Conservation (phyloP, 2,329 filamentous ascomycete genomes). For the Alternaria gansuensis region DNA sequence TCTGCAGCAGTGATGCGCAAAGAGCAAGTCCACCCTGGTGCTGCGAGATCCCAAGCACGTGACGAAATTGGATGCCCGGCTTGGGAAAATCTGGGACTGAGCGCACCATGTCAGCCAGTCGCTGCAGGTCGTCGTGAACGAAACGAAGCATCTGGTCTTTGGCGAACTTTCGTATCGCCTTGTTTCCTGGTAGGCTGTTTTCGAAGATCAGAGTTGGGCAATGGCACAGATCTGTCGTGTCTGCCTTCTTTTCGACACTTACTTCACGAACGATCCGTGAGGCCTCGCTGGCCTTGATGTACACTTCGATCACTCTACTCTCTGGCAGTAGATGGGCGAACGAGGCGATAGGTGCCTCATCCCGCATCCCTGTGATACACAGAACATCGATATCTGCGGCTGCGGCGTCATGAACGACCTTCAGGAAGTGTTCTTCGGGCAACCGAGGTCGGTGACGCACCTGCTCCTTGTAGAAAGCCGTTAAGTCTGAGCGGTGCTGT, state of each 20-base stretch:
- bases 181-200: slow-evolving; percentile 59
- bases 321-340: slow-evolving; percentile 65
- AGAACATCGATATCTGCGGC: slow-evolving; percentile 61
- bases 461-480: slow-evolving; percentile 61
- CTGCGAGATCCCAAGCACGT: slow-evolving; percentile 66
- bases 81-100: slow-evolving; percentile 61
- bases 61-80: slow-evolving; percentile 63
- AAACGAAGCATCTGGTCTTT: slow-evolving; percentile 57
- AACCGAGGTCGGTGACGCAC: slow-evolving; percentile 57
- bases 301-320: slow-evolving; percentile 64
- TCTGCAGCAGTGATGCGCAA: slow-evolving; percentile 61
- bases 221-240: slow-evolving; percentile 31
- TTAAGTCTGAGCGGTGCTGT: slow-evolving; percentile 63
- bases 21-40: slow-evolving; percentile 61
- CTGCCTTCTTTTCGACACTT: slow-evolving; percentile 32
- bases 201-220: slow-evolving; percentile 60
- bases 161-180: slow-evolving; percentile 56
- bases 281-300: slow-evolving; percentile 54
- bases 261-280: slow-evolving; percentile 52
- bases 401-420: slow-evolving; percentile 54
- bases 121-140: slow-evolving; percentile 58
- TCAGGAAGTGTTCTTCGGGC: slow-evolving; percentile 53
- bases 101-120: slow-evolving; percentile 62
- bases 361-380: slow-evolving; percentile 70
- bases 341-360: slow-evolving; percentile 64